Percentiles rank a stretch among this genome's conserved stretches.
phyloP scores from a whole-genome alignment of 192 early-diverging fungal species.

The Mortierella hygrophila region DNA sequence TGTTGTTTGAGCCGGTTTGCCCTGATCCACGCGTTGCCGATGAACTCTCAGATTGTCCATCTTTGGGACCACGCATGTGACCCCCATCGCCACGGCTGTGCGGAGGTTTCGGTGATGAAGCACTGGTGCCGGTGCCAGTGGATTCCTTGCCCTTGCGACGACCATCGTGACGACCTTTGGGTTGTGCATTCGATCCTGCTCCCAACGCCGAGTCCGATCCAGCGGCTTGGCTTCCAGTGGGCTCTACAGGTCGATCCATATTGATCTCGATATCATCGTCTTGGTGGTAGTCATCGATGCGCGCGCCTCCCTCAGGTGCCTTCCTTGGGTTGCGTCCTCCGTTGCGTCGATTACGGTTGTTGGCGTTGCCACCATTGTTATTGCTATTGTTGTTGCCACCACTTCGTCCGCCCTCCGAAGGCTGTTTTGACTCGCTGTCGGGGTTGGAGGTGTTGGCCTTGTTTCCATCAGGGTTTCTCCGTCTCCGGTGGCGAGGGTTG shows the following conservation, averaged over 20 bases:
- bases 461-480: slow-evolving; percentile 24
- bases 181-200: neutral
- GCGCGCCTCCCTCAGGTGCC: slow-evolving; percentile 17
- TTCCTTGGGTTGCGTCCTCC: slow-evolving; percentile 23
- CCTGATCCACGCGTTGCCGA: slow-evolving; percentile 21
- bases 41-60: slow-evolving; percentile 18
- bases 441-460: neutral
- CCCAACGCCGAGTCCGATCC: slow-evolving; percentile 1
- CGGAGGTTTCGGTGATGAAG: slow-evolving; percentile 21
- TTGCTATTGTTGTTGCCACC: slow-evolving; percentile 15
- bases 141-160: slow-evolving; percentile 39
- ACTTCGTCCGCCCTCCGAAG: neutral
- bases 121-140: neutral
- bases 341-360: slow-evolving; percentile 35
- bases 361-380: slow-evolving; percentile 11
- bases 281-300: slow-evolving; percentile 43
- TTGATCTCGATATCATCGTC: slow-evolving; percentile 53
- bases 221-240: slow-evolving; percentile 8
- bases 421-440: neutral
- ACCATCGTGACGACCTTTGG: slow-evolving; percentile 29
- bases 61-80: neutral
- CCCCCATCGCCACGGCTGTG: slow-evolving; percentile 11
- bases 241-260: slow-evolving; percentile 38
- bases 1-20: slow-evolving; percentile 15
- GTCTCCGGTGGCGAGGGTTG: slow-evolving; percentile 18